Base-by-base conservation (phyloP, 257 asterid genomes). In the Solanum commersonii region DNA sequence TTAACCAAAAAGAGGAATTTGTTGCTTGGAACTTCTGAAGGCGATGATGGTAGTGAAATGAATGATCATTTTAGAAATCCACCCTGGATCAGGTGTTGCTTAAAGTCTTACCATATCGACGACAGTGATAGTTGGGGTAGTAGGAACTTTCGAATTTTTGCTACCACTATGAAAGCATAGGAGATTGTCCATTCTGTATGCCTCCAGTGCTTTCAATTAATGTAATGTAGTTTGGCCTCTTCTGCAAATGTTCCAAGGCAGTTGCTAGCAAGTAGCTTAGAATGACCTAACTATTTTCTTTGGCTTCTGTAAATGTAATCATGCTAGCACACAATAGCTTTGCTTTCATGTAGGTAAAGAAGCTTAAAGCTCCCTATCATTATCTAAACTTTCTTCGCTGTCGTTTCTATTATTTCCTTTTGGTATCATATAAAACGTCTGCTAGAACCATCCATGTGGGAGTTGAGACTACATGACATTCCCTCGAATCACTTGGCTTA, bases 51-150 rank as follows among this genome's bases (percentile, higher is more conserved):
- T 31, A 77, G 79, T 27, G 90, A 83, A 81, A 33, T 15, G 76
- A 84, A 84, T 35, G 78, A 29, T 74, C 89, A 56, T 44, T 35
- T 92, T 14, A 92, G 96, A 90, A 91, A 91, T 87, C 99, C 98
- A 33, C 96, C 96, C 13, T 96, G 99, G 99, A 71, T 95, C 33
- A 91, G 90, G 42, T 92, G 97, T 88, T 96, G 98, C 92, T 79
- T 96, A 89, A 89, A 85, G 83, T 94, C 98, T 84, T 96, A 93
- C 88, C 94, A 91, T 42, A 37, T 87, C 1, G 93, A 93, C 68
- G 84, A 90, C 85, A 81, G 31, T 77, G 94, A 96, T 76, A 13
- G 38, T 31, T 95, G 98, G 98, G 97, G 95, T 11, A 94, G 92
- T 88, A 92, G 98, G 89, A 91, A 85, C 34, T 94, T 88, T 86